phyloP scores from a whole-genome alignment of 441 rosid genomes.

The Flueggea neowawraea region DNA sequence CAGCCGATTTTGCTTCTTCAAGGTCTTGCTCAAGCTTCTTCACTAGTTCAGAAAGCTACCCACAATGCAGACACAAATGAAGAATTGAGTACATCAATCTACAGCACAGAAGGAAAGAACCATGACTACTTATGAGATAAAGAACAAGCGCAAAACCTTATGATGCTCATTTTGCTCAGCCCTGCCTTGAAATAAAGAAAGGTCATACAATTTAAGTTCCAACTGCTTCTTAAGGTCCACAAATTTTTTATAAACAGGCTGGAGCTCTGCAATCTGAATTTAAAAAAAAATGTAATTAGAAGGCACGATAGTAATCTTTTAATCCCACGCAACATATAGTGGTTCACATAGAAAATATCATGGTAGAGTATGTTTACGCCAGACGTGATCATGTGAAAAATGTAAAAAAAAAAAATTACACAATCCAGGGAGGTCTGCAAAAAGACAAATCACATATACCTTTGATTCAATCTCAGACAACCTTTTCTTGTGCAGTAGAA shows the following conservation, averaged over 20 bases:
- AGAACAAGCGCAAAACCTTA: slow-evolving; percentile 53
- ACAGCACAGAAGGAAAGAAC: too few species aligned
- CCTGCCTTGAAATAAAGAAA: slow-evolving; percentile 84
- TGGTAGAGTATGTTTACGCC: too few species aligned
- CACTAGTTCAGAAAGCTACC: slow-evolving; percentile 84
- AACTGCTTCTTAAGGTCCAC: slow-evolving; percentile 68
- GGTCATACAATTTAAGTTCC: slow-evolving; percentile 87
- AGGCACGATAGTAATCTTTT: background rate
- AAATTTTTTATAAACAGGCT: slow-evolving; percentile 73
- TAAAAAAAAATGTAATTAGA: background rate
- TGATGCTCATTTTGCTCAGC: slow-evolving; percentile 99
- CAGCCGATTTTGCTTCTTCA: slow-evolving; percentile 60
- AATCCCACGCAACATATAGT: background rate
- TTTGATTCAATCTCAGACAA: slow-evolving; percentile 75
- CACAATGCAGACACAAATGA: background rate
- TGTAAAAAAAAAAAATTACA: too few species aligned
- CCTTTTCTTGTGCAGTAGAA: slow-evolving; percentile 55
- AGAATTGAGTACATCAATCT: too few species aligned
- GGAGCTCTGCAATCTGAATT: slow-evolving; percentile 76
- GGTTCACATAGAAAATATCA: too few species aligned
- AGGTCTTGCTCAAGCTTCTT: slow-evolving; percentile 86
- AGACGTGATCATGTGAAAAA: too few species aligned
- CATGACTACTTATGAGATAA: slow-evolving; percentile 1
- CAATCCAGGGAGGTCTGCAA: background rate
- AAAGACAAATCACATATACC: slow-evolving; percentile 33